These are phyloP conservation scores for Cutaneotrichosporon sp. DNA, from an alignment of 1,284 basidiomycete species.

Conservation along the genomic window DNA sequence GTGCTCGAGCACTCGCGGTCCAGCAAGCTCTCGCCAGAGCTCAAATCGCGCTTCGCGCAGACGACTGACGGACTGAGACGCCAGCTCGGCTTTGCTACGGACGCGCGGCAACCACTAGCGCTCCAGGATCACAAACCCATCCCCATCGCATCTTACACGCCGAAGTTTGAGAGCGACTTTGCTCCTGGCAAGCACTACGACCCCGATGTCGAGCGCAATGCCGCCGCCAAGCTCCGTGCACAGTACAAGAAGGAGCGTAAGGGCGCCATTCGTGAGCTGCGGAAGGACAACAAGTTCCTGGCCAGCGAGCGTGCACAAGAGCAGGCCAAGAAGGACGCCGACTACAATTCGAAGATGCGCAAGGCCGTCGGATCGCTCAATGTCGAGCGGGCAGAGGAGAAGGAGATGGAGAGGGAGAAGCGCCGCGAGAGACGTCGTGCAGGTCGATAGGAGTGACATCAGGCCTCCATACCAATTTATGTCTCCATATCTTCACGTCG, in stretches of 20 bases:
- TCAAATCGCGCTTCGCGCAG: constrained; percentile 55
- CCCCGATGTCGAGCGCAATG: constrained; percentile 87
- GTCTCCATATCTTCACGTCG: no score
- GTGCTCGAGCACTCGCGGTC: constrained; percentile 58
- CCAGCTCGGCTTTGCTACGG: constrained; percentile 66
- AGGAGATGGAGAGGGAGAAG: constrained; percentile 75
- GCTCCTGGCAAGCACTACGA: constrained; percentile 70
- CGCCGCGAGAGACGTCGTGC: constrained; percentile 63
- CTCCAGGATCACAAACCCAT: constrained; percentile 96
- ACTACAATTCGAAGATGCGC: constrained; percentile 75
- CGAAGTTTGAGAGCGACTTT: constrained; percentile 83
- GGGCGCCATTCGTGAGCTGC: constrained; percentile 91
- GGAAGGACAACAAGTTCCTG: constrained; percentile 92
- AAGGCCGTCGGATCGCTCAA: constrained; percentile 76
- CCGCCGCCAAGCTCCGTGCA: constrained; percentile 75
- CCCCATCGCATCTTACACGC: constrained; percentile 85
- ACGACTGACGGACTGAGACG: constrained; percentile 55
- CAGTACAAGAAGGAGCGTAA: constrained; percentile 95
- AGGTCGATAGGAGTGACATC: constrained; percentile 6
- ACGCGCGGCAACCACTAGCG: constrained; percentile 70
- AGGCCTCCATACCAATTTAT: no score
- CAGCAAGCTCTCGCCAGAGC: constrained; percentile 52
- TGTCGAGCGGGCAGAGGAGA: constrained; percentile 90
- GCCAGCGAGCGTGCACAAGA: constrained; percentile 79
- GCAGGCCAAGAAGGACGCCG: constrained; percentile 73